Evolutionary conservation across 257 asterid genomes (phyloP).

Genomic region (Petunia secreta): DNA sequence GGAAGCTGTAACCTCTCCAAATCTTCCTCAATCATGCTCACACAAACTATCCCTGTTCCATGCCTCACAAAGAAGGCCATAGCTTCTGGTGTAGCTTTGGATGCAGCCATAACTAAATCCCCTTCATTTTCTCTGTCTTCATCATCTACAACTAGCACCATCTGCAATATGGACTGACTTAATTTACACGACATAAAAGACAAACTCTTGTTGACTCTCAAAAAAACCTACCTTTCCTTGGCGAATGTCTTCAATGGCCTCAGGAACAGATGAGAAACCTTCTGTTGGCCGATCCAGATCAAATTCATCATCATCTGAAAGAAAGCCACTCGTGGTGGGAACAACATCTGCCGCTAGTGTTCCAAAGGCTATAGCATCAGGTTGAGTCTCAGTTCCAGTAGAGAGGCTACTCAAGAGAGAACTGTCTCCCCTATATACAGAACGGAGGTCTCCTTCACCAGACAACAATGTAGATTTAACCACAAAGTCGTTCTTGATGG

Average conservation of each 20-base stretch:
- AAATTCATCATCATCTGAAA: slow-evolving; percentile 59
- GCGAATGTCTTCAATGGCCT: slow-evolving; percentile 88
- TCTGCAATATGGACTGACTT: slow-evolving; percentile 48
- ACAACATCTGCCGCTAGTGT: slow-evolving; percentile 69
- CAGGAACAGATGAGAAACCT: slow-evolving; percentile 80
- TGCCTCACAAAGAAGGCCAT: slow-evolving; percentile 98
- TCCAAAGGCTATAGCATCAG: slow-evolving; percentile 63
- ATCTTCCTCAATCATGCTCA: slow-evolving; percentile 92
- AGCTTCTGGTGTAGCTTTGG: slow-evolving; percentile 92
- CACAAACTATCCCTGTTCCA: slow-evolving; percentile 98
- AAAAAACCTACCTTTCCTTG: slow-evolving; percentile 71
- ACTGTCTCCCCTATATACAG: slow-evolving; percentile 38
- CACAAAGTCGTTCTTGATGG: slow-evolving; percentile 45
- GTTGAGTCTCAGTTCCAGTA: slow-evolving; percentile 58
- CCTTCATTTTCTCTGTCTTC: slow-evolving; percentile 99
- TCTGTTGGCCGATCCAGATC: slow-evolving; percentile 72
- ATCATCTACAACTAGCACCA: slow-evolving; percentile 94
- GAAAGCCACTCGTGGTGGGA: slow-evolving; percentile 57
- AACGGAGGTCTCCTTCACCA: slow-evolving; percentile 51
- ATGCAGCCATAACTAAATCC: slow-evolving; percentile 93
- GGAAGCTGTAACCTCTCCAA: slow-evolving; percentile 87
- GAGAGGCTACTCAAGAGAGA: slow-evolving; percentile 49
- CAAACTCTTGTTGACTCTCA: slow-evolving; percentile 22
- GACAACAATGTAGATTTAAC: slow-evolving; percentile 53
- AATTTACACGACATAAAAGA: not conserved